Evolutionary conservation across 192 early-diverging fungal genomes (phyloP).

Genomic region (Funneliformis geosporum): DNA sequence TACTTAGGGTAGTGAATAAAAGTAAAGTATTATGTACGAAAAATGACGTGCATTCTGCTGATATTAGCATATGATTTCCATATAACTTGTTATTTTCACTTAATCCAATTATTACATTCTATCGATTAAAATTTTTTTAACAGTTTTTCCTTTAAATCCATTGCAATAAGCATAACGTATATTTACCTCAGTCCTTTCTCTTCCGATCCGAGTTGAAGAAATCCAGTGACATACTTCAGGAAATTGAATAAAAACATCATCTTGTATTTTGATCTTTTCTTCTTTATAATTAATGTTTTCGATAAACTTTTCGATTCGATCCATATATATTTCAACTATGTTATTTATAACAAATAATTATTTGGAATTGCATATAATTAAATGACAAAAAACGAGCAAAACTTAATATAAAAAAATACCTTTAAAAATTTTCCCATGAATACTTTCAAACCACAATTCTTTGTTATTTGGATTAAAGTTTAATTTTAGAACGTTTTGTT

Average conservation of each 20-base stretch:
- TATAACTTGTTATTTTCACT: conserved; percentile 83
- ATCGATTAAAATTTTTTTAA: neutral
- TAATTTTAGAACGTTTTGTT: neutral
- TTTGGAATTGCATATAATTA: neutral
- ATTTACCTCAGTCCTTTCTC: conserved; percentile 35
- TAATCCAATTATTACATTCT: conserved; percentile 68
- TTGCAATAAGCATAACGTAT: neutral
- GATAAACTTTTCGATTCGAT: neutral
- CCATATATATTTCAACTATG: neutral
- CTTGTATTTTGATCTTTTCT: neutral
- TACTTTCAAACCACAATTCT: neutral
- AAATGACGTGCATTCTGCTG: conserved; percentile 84
- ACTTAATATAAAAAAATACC: neutral
- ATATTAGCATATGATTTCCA: conserved; percentile 67
- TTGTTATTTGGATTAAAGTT: neutral
- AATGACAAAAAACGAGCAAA: neutral
- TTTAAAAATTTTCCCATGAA: neutral
- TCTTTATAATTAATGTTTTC: neutral
- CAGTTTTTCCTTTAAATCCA: neutral
- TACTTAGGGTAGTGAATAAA: conserved; percentile 82
- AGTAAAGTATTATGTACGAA: conserved; percentile 79
- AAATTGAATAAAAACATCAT: conserved; percentile 22
- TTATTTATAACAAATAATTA: neutral
- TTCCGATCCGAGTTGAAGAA: conserved; percentile 40
- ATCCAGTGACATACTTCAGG: conserved; percentile 47